Conservation (phyloP, 208 protist genomes). For the Crithidia bombi region DNA sequence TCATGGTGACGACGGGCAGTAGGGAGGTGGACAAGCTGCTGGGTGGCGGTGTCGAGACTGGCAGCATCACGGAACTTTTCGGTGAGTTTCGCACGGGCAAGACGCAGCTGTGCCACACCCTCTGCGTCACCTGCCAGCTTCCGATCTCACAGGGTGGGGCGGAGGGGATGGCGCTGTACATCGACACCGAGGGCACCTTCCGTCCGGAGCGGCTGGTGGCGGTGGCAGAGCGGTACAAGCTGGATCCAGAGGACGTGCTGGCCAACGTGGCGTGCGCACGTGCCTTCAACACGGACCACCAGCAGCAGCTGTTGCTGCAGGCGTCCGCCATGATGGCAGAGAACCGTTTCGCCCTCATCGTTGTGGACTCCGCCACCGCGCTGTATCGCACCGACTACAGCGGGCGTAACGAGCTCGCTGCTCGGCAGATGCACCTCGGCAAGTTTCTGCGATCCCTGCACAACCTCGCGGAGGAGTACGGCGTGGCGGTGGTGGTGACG, state of each 20-base stretch:
- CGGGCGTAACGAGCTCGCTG: slow-evolving; percentile 98
- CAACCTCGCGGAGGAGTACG: slow-evolving; percentile 98
- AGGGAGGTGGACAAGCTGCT: slow-evolving; percentile 98
- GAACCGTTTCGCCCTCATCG: slow-evolving; percentile 96
- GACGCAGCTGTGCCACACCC: slow-evolving; percentile 99
- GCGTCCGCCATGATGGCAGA: slow-evolving; percentile 99
- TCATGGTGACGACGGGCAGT: slow-evolving; percentile 98
- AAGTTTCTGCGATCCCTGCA: slow-evolving; percentile 97
- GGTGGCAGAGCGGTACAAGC: slow-evolving; percentile 94
- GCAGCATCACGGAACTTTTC: slow-evolving; percentile 99
- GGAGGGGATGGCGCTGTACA: slow-evolving; percentile 99
- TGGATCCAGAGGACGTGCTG: slow-evolving; percentile 97
- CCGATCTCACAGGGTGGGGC: slow-evolving; percentile 95
- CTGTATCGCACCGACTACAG: slow-evolving; percentile 99
- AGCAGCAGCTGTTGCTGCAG: slow-evolving; percentile 95
- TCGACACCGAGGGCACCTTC: slow-evolving; percentile 99
- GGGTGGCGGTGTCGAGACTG: slow-evolving; percentile 97
- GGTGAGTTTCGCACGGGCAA: slow-evolving; percentile 99
- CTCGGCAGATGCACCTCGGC: slow-evolving; percentile 99
- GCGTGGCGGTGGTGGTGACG: slow-evolving; percentile 99
- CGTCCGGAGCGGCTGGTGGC: slow-evolving; percentile 93
- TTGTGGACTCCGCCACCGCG: slow-evolving; percentile 99
- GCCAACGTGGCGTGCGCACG: slow-evolving; percentile 99
- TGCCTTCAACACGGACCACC: slow-evolving; percentile 99
- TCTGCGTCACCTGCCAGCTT: slow-evolving; percentile 98